Base-by-base conservation (phyloP, 140 eudicot species). In the Erigeron philadelphicus region DNA sequence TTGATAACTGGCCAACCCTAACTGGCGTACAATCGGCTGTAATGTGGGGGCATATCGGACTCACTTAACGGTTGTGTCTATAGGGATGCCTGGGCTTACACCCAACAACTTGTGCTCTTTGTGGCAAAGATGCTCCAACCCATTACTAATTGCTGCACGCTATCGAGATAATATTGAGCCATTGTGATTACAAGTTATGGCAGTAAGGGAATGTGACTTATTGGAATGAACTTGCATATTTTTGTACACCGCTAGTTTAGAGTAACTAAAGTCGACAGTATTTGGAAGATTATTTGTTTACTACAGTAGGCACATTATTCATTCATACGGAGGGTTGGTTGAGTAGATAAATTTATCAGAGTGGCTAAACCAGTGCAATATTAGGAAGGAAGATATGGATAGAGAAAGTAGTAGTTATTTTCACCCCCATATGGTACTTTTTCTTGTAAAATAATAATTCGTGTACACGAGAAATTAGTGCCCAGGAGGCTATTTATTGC, bases 381-480 rank as follows among this genome's bases (percentile, higher is more conserved):
- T 74, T 19, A 44, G 50, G 53, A 55, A 66, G 38, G 49, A 56
- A 56, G 61, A 57, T 74, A 12, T 64, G 47, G 56, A 25, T 61
- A 60, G 41, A 60, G 75, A 7, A 19, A 57, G 38, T 31, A 68
- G 11, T 68, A 64, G 54, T 31, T 47, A 11, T 5, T 44, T 62
- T 25, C 40, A 16, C 72, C 35, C 62, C 50, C 50, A 65, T 3
- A 16, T 41, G 48, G 44, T 67, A 15, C 47, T 21, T 21, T 21
- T 4, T 58, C 15, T 66, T 66, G 60, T 72, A 61, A 45, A 12
- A 38, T 25, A 43, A 63, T 13, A 15, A 31, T 18, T 3, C 25
- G 67, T 63, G 18, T 42, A 12, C 71, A 19, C 55, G 50, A 78
- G 71, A 60, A 72, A 57, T 52, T 67, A 68, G 60, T 62, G 67